These are phyloP conservation scores for Pyrrhoderma lamaoense DNA, from an alignment of 1,284 basidiomycete species.

Conservation along the genomic window DNA sequence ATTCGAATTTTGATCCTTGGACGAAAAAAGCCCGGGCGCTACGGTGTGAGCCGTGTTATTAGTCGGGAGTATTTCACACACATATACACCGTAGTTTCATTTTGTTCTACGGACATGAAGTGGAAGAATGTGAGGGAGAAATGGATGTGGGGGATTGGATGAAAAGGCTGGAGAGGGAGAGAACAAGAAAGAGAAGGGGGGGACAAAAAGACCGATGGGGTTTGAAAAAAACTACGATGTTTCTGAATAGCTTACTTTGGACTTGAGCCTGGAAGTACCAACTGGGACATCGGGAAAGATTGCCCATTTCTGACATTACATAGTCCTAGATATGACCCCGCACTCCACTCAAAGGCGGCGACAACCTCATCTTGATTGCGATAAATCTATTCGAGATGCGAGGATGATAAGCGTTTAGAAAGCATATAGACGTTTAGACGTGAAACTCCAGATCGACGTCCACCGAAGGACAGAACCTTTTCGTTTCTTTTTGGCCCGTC, in stretches of 20 bases:
- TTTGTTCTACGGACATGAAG: too few relatives aligned
- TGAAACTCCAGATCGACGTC: background rate
- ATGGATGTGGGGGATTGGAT: too few relatives aligned
- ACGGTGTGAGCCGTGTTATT: too few relatives aligned
- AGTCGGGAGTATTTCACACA: too few relatives aligned
- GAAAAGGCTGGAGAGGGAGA: too few relatives aligned
- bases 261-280: constrained; percentile 46
- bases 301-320: constrained; percentile 47
- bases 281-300: constrained; percentile 49
- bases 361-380: constrained; percentile 45
- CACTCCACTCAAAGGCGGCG: constrained; percentile 55
- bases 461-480: too few relatives aligned
- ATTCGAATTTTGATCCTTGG: constrained; percentile 35
- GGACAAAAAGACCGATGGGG: too few relatives aligned
- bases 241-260: constrained; percentile 32
- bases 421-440: constrained; percentile 14
- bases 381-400: constrained; percentile 29
- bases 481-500: too few relatives aligned
- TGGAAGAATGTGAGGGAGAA: background rate
- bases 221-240: too few relatives aligned
- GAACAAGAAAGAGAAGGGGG: too few relatives aligned
- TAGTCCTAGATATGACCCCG: constrained; percentile 48
- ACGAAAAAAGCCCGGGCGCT: constrained; percentile 18
- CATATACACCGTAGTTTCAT: too few relatives aligned
- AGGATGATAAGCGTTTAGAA: constrained; percentile 1